Conservation (phyloP, 2,329 filamentous ascomycete genomes). For the Epichloe amarillans region DNA sequence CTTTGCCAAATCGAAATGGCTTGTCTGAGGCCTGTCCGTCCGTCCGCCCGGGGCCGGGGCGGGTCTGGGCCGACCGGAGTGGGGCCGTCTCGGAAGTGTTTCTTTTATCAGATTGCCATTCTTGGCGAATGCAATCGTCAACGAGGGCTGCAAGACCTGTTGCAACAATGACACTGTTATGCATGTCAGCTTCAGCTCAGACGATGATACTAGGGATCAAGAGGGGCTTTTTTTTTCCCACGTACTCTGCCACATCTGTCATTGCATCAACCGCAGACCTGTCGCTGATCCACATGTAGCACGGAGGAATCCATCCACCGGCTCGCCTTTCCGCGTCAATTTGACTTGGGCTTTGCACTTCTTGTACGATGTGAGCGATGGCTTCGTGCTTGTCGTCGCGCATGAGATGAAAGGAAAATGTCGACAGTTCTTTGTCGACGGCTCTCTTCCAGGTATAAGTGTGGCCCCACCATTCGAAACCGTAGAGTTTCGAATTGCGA, state of each 20-base stretch:
- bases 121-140: conserved; percentile 78
- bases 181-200: conserved; percentile 12
- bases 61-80: neutral
- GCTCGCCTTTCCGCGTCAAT: conserved; percentile 57
- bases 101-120: conserved; percentile 38
- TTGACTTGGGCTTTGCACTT: conserved; percentile 59
- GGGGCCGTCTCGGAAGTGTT: conserved; percentile 1
- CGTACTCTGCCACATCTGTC: conserved; percentile 79
- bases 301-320: conserved; percentile 83
- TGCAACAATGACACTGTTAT: conserved; percentile 63
- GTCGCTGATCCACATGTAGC: conserved; percentile 82
- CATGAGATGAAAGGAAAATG: conserved; percentile 68
- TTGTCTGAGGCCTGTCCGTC: conserved; percentile 18
- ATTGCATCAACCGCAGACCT: conserved; percentile 50
- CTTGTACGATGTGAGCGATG: conserved; percentile 76
- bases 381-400: conserved; percentile 45
- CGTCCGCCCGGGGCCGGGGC: neutral
- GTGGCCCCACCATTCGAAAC: conserved; percentile 88
- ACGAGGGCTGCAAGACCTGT: conserved; percentile 82
- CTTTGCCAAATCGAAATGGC: conserved; percentile 23
- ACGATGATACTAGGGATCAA: no score
- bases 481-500: conserved; percentile 61
- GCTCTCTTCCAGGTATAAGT: conserved; percentile 74
- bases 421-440: conserved; percentile 53
- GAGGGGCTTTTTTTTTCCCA: conserved; percentile 8